A percentile compares a stretch with the other conserved stretches of the same genome.
These are phyloP conservation scores for Kewa caespitosa DNA, from an alignment of 179 eudicot species.

Conservation along the genomic window DNA sequence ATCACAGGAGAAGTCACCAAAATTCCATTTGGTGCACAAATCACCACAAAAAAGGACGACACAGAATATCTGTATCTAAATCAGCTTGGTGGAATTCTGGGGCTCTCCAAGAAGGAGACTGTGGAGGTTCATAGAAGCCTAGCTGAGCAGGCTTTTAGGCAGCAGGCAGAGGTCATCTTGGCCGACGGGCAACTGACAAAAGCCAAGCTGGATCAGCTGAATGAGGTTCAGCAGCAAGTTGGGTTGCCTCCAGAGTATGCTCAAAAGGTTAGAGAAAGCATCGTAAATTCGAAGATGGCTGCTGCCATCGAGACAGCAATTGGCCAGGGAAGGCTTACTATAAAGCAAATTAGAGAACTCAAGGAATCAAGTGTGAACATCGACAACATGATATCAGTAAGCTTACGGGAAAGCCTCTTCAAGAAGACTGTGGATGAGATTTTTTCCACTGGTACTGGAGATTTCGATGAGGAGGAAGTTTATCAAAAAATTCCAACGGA, in stretches of 20 bases:
- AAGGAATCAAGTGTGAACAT: constrained; percentile 70
- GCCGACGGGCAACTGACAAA: constrained; percentile 89
- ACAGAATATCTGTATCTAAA: constrained; percentile 62
- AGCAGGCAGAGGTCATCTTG: constrained; percentile 87
- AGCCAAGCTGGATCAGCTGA: constrained; percentile 64
- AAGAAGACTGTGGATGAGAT: constrained; percentile 74
- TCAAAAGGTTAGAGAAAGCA: constrained; percentile 75
- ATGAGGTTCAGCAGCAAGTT: constrained; percentile 74
- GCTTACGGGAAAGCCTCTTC: constrained; percentile 71
- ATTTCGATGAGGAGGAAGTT: constrained; percentile 90
- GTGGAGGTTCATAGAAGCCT: constrained; percentile 73
- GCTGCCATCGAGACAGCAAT: constrained; percentile 81
- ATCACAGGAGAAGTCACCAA: constrained; percentile 65
- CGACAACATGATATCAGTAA: constrained; percentile 63
- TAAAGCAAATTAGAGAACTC: constrained; percentile 77
- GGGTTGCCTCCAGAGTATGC: constrained; percentile 88
- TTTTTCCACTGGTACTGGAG: constrained; percentile 94
- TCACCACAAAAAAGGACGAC: constrained; percentile 67
- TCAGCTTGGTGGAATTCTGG: constrained; percentile 82
- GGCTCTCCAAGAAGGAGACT: constrained; percentile 63
- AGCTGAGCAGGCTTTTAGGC: constrained; percentile 84
- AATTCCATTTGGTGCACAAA: constrained; percentile 72
- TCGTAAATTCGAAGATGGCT: constrained; percentile 72
- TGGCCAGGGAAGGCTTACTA: constrained; percentile 72
- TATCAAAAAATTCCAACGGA: constrained; percentile 78